Evolutionary conservation across 2,329 filamentous ascomycete genomes (phyloP).

Genomic region (Microcyclosporella mali): DNA sequence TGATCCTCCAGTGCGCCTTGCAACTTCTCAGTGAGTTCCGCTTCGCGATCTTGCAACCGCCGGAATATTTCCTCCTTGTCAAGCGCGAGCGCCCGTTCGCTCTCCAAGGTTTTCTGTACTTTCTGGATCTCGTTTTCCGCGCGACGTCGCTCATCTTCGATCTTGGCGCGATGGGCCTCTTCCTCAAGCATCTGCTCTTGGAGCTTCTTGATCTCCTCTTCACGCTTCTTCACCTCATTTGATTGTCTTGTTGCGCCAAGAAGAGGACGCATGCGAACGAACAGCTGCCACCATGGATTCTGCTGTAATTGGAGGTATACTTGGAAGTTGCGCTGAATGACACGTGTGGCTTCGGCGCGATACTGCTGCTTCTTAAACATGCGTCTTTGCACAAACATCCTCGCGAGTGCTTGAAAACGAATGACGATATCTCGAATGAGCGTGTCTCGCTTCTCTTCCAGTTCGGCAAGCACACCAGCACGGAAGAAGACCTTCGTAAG

Average conservation of each 20-base stretch:
- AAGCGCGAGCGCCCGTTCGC: slow-evolving; percentile 86
- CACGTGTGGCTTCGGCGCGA: slow-evolving; percentile 84
- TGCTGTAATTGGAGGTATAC: slow-evolving; percentile 83
- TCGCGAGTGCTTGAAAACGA: slow-evolving; percentile 83
- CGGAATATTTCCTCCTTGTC: slow-evolving; percentile 99
- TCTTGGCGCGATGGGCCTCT: slow-evolving; percentile 62
- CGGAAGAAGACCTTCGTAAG: slow-evolving; percentile 98
- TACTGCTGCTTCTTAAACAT: slow-evolving; percentile 91
- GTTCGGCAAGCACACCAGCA: slow-evolving; percentile 86
- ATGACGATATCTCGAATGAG: slow-evolving; percentile 92
- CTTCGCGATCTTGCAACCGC: slow-evolving; percentile 84
- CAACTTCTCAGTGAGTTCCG: slow-evolving; percentile 87
- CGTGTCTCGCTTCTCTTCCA: slow-evolving; percentile 91
- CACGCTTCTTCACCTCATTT: slow-evolving; percentile 87
- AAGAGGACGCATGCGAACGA: slow-evolving; percentile 90
- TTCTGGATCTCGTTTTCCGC: slow-evolving; percentile 80
- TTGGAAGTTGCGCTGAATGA: slow-evolving; percentile 91
- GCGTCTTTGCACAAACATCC: slow-evolving; percentile 82
- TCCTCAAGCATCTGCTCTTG: slow-evolving; percentile 79
- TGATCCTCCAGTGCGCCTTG: slow-evolving; percentile 89
- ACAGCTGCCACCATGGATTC: slow-evolving; percentile 96
- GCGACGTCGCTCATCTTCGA: slow-evolving; percentile 87
- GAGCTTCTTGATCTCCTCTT: slow-evolving; percentile 85
- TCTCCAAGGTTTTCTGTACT: slow-evolving; percentile 90
- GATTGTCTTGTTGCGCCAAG: slow-evolving; percentile 87